Conservation (phyloP, 139 green algal species). For the Pleodorina starrii region DNA sequence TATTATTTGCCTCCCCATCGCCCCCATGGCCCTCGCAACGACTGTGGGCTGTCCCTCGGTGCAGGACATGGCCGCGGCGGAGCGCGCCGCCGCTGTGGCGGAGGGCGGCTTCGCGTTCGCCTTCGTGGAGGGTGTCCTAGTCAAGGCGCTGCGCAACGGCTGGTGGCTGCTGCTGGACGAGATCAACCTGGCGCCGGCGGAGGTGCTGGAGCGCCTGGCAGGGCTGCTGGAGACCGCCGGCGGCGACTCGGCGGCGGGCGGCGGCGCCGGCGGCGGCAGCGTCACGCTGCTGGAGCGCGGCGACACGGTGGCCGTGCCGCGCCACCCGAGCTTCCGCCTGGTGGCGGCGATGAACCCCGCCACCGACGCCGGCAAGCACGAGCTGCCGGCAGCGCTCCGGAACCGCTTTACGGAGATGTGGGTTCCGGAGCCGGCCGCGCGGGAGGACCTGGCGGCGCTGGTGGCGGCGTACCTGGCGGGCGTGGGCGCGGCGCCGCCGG, state of each 20-base stretch:
- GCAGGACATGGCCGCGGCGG: constrained; percentile 77
- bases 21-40: too few species aligned
- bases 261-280: constrained; percentile 52
- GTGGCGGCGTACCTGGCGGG: constrained; percentile 84
- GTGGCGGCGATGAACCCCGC: constrained; percentile 99
- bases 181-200: constrained; percentile 89
- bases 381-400: constrained; percentile 89
- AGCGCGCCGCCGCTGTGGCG: constrained; percentile 78
- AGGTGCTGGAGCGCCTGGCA: constrained; percentile 90
- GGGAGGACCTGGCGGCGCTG: constrained; percentile 88
- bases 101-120: constrained; percentile 92
- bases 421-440: constrained; percentile 83
- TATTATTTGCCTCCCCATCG: too few species aligned
- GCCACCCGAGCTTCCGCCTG: constrained; percentile 94
- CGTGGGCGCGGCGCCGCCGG: constrained; percentile 58
- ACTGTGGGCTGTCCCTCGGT: too few species aligned
- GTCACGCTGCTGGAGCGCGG: constrained; percentile 90
- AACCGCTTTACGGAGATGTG: constrained; percentile 96
- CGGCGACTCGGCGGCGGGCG: neutral
- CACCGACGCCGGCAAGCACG: constrained; percentile 96
- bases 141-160: constrained; percentile 90
- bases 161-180: constrained; percentile 99
- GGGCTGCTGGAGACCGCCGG: constrained; percentile 88
- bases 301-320: constrained; percentile 77
- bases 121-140: constrained; percentile 95